These are phyloP conservation scores for Phialophora expanda DNA, from an alignment of 2,329 filamentous ascomycete species.

Conservation along the genomic window DNA sequence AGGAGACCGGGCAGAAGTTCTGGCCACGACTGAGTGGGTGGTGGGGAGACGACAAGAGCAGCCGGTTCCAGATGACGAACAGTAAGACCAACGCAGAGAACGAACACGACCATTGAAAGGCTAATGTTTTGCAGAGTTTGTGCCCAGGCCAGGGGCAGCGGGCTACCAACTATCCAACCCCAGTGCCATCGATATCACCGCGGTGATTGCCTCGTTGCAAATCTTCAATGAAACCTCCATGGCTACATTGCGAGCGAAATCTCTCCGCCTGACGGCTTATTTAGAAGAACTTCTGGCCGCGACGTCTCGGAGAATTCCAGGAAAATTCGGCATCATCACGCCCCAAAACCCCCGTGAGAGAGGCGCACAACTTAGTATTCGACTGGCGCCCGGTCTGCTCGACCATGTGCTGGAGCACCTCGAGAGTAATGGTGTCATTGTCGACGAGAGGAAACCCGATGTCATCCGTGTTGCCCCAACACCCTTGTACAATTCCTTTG, in stretches of 20 bases:
- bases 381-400: slow-evolving; percentile 70
- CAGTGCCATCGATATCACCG: slow-evolving; percentile 75
- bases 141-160: slow-evolving; percentile 75
- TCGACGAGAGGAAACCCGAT: slow-evolving; percentile 83
- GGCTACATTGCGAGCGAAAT: slow-evolving; percentile 70
- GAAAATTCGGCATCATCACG: slow-evolving; percentile 69
- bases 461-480: slow-evolving; percentile 84
- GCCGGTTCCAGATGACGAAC: slow-evolving; percentile 73
- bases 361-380: slow-evolving; percentile 78
- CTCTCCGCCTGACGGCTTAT: slow-evolving; percentile 75
- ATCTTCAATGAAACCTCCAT: slow-evolving; percentile 77
- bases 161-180: slow-evolving; percentile 89
- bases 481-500: slow-evolving; percentile 70
- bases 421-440: slow-evolving; percentile 71
- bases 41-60: slow-evolving; percentile 79
- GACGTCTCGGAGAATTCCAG: slow-evolving; percentile 29
- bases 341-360: slow-evolving; percentile 70
- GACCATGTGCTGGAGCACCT: slow-evolving; percentile 70
- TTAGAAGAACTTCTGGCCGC: slow-evolving; percentile 68
- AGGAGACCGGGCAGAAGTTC: slow-evolving; percentile 49
- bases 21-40: slow-evolving; percentile 74
- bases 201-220: slow-evolving; percentile 73
- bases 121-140: slow-evolving; percentile 58
- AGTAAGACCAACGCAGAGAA: slow-evolving; percentile 19
- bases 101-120: background rate